Evolutionary conservation across 1,284 basidiomycete genomes (phyloP).

Genomic region (Cutaneotrichosporon cutaneum): DNA sequence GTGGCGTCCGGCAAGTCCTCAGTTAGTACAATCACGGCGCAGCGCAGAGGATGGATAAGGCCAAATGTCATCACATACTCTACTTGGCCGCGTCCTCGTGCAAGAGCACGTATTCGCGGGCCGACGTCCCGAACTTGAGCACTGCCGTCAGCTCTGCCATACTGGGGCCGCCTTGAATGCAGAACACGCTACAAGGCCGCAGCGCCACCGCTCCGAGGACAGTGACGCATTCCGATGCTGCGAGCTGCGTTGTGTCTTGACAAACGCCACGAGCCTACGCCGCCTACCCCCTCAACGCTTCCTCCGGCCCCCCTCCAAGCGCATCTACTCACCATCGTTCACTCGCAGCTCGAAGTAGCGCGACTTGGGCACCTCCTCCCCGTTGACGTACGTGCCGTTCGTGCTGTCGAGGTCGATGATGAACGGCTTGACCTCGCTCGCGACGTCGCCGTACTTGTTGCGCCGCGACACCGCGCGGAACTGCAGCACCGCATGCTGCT

Average conservation of each 20-base stretch:
- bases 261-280: too few species aligned
- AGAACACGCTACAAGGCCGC: too few species aligned
- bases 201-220: too few species aligned
- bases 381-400: slow-evolving; percentile 91
- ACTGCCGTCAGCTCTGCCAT: slow-evolving; percentile 58
- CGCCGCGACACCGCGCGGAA: slow-evolving; percentile 81
- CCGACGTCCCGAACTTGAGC: slow-evolving; percentile 85
- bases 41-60: neutral
- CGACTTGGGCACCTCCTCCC: slow-evolving; percentile 74
- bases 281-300: too few species aligned
- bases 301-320: too few species aligned
- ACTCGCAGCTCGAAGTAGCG: slow-evolving; percentile 87
- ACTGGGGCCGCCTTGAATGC: too few species aligned
- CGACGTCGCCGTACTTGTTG: slow-evolving; percentile 81
- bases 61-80: neutral
- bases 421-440: slow-evolving; percentile 83
- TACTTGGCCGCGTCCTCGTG: slow-evolving; percentile 65
- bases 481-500: slow-evolving; percentile 97
- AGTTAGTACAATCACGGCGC: too few species aligned
- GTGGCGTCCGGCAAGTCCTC: too few species aligned
- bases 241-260: too few species aligned
- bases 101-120: slow-evolving; percentile 81
- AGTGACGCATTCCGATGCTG: too few species aligned
- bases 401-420: slow-evolving; percentile 96
- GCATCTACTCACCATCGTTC: slow-evolving; percentile 70